Evolutionary conservation across 371 early-diverging fungal genomes (phyloP).

Genomic region (Circinella minor): DNA sequence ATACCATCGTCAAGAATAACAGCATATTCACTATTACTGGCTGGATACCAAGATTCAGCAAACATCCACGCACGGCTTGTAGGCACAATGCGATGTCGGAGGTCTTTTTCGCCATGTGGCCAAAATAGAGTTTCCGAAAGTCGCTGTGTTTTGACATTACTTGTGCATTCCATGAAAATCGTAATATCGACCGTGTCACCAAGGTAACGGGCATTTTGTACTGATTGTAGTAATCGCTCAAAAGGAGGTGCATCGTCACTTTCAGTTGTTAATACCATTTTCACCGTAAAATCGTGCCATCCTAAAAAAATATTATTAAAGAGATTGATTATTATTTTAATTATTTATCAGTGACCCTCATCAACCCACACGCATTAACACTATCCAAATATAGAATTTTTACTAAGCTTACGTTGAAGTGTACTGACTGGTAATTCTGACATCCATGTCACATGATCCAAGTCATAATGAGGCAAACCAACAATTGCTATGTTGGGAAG

Average conservation of each 20-base stretch:
- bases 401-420: constrained; percentile 3
- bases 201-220: constrained; percentile 50
- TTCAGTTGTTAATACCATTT: constrained; percentile 56
- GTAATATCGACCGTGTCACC: constrained; percentile 58
- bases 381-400: no score
- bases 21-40: constrained; percentile 55
- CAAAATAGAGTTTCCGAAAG: constrained; percentile 51
- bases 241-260: constrained; percentile 52
- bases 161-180: constrained; percentile 56
- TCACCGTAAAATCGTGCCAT: constrained; percentile 59
- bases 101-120: constrained; percentile 49
- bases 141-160: constrained; percentile 47
- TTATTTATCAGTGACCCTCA: no score
- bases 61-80: constrained; percentile 55
- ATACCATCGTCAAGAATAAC: constrained; percentile 61
- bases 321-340: no score
- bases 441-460: constrained; percentile 11
- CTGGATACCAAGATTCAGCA: constrained; percentile 69
- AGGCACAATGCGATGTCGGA: constrained; percentile 61
- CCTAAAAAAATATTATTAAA: constrained; percentile 32
- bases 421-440: constrained; percentile 8
- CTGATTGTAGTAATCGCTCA: constrained; percentile 51
- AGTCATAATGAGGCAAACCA: constrained; percentile 1
- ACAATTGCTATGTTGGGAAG: neutral
- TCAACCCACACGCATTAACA: neutral